A percentile compares a stretch with the other conserved stretches of the same genome.
phyloP scores from a whole-genome alignment of 1,284 basidiomycete genomes.

The Bondarzewia mesenterica region DNA sequence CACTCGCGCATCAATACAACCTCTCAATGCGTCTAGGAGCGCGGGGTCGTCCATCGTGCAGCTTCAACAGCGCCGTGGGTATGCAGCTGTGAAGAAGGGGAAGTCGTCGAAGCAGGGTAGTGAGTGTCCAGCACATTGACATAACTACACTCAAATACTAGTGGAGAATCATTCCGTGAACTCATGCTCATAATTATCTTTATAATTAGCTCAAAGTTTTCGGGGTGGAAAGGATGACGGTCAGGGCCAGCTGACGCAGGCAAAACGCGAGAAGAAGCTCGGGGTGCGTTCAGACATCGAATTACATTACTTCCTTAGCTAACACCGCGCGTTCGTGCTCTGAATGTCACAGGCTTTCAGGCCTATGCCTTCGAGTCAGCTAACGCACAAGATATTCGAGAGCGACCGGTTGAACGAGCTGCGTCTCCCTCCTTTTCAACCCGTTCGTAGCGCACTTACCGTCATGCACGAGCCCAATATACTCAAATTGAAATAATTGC shows the following conservation, averaged over 20 bases:
- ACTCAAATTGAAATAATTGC: neutral
- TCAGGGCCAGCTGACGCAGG: conserved; percentile 1
- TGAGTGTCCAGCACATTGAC: neutral
- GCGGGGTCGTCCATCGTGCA: neutral
- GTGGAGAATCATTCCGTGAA: neutral
- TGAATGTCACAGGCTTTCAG: conserved; percentile 31
- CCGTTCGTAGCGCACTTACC: conserved; percentile 25
- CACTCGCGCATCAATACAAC: neutral
- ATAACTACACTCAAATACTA: no score
- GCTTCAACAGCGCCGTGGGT: conserved; percentile 5
- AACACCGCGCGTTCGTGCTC: no score
- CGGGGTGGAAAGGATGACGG: conserved; percentile 9
- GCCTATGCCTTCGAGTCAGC: conserved; percentile 25
- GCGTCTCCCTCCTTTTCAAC: conserved; percentile 29
- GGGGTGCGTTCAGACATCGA: conserved; percentile 8
- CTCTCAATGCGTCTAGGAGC: neutral
- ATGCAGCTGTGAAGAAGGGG: conserved; percentile 7
- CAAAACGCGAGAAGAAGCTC: conserved; percentile 7
- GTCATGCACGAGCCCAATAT: neutral
- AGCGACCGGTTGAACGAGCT: conserved; percentile 21
- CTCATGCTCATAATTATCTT: neutral
- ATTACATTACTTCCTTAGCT: neutral
- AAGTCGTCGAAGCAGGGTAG: neutral
- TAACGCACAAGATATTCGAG: conserved; percentile 29
- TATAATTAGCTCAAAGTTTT: neutral